Percentiles rank a stretch among this genome's conserved stretches.
These are phyloP conservation scores for Pseudisothecium myosuroides DNA, from an alignment of 225 moss, liverwort and hornwort genomes.

Conservation along the genomic window DNA sequence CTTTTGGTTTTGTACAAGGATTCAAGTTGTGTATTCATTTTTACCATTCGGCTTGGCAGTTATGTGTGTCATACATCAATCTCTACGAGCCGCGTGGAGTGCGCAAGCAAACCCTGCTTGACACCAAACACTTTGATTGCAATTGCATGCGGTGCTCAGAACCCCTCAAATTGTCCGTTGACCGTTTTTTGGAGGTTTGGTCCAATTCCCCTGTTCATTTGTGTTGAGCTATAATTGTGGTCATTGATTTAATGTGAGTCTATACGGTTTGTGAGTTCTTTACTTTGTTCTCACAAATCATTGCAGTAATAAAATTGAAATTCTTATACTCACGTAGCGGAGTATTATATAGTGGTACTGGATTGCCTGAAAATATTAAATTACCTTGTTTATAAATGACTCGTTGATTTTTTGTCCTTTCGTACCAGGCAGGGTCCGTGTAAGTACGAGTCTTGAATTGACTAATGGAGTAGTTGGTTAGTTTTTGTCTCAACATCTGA, in stretches of 20 bases:
- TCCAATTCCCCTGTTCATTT: background rate
- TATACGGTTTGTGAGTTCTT: background rate
- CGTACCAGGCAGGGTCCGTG: background rate
- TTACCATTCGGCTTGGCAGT: slow-evolving; percentile 19
- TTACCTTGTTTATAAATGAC: background rate
- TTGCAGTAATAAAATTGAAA: background rate
- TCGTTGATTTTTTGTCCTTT: background rate
- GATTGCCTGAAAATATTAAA: background rate
- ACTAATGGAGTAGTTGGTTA: background rate
- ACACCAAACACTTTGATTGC: slow-evolving; percentile 68
- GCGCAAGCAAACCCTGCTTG: slow-evolving; percentile 49
- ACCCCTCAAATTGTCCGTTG: slow-evolving; percentile 52
- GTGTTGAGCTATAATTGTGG: background rate
- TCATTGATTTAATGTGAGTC: background rate
- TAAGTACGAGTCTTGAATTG: background rate
- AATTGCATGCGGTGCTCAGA: slow-evolving; percentile 66
- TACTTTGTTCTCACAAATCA: background rate
- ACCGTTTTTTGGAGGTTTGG: slow-evolving; percentile 62
- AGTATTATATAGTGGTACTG: background rate
- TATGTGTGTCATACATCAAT: slow-evolving; percentile 75
- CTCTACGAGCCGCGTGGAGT: slow-evolving; percentile 68
- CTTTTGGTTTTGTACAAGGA: background rate
- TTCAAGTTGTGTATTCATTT: background rate
- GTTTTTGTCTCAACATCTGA: background rate
- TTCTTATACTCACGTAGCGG: background rate